Evolutionary conservation across 106 monocot genomes (phyloP).

Genomic region (Platanthera guangdongensis): DNA sequence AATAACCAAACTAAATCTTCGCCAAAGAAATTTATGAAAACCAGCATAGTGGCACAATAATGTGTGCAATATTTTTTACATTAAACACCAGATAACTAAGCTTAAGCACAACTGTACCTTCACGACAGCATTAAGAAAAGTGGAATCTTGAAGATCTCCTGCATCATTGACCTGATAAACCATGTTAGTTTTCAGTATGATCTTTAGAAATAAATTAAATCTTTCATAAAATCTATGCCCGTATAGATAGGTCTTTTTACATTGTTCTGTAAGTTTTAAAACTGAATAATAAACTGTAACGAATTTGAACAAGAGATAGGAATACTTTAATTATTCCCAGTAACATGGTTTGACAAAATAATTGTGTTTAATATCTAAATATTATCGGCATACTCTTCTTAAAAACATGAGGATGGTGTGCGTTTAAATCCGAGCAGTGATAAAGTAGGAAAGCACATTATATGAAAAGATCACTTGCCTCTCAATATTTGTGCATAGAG

Average conservation of each 20-base stretch:
- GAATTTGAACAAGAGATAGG: neutral
- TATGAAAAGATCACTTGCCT: neutral
- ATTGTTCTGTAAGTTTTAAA: neutral
- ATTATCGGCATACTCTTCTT: neutral
- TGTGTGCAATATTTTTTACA: neutral
- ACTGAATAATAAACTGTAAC: neutral
- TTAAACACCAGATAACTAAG: neutral
- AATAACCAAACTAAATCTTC: neutral
- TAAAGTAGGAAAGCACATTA: neutral
- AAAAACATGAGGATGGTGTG: neutral
- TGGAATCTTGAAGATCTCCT: constrained; percentile 52
- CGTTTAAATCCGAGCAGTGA: neutral
- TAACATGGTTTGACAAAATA: neutral
- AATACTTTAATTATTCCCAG: neutral
- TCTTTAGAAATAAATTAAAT: constrained; percentile 2
- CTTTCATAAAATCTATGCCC: neutral
- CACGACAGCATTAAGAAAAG: constrained; percentile 94
- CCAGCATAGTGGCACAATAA: neutral
- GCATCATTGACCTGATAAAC: constrained; percentile 49
- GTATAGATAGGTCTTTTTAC: neutral
- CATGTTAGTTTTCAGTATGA: neutral
- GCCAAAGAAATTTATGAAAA: neutral
- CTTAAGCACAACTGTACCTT: constrained; percentile 47
- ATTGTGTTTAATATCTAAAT: neutral
- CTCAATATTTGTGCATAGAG: neutral